phyloP scores from a whole-genome alignment of 176 grass and related monocot species.

The Musa acuminata region DNA sequence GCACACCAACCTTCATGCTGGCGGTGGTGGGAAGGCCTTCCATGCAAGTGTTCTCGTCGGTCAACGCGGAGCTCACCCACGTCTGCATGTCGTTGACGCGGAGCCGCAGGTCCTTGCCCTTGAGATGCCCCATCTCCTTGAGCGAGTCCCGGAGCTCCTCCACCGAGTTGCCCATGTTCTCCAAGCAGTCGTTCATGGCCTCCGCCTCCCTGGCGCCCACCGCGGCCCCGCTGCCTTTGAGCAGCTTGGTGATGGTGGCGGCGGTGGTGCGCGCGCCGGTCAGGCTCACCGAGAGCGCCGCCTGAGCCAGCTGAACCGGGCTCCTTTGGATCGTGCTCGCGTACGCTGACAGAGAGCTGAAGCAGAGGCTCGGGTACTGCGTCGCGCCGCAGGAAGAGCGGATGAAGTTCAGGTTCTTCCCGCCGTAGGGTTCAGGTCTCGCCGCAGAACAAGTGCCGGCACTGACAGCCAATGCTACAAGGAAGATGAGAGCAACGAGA shows the following conservation, averaged over 20 bases:
- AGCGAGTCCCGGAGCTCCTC: conserved; percentile 38
- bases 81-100: conserved; percentile 53
- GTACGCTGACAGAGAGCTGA: conserved; percentile 22
- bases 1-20: conserved; percentile 7
- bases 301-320: conserved; percentile 14
- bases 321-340: conserved; percentile 18
- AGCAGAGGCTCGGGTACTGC: conserved; percentile 26
- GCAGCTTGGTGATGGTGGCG: conserved; percentile 1
- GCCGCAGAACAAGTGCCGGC: conserved; percentile 3
- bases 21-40: conserved; percentile 38
- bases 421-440: background rate
- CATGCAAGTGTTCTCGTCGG: conserved; percentile 62
- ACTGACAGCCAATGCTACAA: background rate
- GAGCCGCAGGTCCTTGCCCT: conserved; percentile 20
- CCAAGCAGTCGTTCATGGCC: conserved; percentile 52
- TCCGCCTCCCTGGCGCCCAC: conserved; percentile 27
- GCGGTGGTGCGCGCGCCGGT: conserved; percentile 9
- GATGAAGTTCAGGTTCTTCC: conserved; percentile 20
- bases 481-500: background rate
- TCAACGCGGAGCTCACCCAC: conserved; percentile 83
- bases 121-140: conserved; percentile 34
- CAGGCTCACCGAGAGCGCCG: conserved; percentile 26
- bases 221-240: background rate
- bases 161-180: conserved; percentile 45
- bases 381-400: conserved; percentile 21